Conservation (phyloP, 768 basidiomycete genomes). For the Dictyophora rubrovolvata region DNA sequence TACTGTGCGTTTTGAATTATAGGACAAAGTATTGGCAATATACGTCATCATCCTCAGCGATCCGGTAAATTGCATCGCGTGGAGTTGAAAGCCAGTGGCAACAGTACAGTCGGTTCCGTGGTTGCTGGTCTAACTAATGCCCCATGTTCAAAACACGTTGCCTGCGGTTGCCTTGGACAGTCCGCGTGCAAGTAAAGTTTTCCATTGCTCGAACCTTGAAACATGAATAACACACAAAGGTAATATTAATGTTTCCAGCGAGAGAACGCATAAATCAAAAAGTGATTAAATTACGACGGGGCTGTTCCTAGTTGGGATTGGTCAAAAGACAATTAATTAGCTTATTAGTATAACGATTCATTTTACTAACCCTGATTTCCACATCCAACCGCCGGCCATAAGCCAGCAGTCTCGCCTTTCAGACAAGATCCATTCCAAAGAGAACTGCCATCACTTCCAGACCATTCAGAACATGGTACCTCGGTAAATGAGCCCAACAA, state of each 20-base stretch:
- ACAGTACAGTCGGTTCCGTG: too few species aligned
- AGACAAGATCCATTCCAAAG: constrained; percentile 44
- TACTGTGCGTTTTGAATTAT: background rate
- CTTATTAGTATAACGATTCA: background rate
- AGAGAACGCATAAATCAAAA: background rate
- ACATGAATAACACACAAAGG: background rate
- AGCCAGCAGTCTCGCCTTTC: constrained; percentile 33
- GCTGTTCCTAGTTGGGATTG: background rate
- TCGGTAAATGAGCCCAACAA: constrained; percentile 43
- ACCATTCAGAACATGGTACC: constrained; percentile 49
- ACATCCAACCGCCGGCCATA: constrained; percentile 44
- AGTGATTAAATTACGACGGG: background rate
- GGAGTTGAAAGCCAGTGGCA: too few species aligned
- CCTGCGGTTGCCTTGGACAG: too few species aligned
- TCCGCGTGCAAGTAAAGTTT: too few species aligned
- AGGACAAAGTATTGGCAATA: background rate
- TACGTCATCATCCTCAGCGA: too few species aligned
- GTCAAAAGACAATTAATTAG: background rate
- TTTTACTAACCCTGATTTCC: constrained; percentile 40
- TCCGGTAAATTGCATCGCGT: too few species aligned
- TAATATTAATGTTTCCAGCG: background rate
- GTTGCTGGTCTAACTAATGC: too few species aligned
- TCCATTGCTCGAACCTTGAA: background rate
- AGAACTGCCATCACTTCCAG: constrained; percentile 37
- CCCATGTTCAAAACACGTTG: too few species aligned